A percentile compares a stretch with the other conserved stretches of the same genome.
These are phyloP conservation scores for Coemansia sp. DNA, from an alignment of 192 early-diverging fungal genomes.

Conservation along the genomic window DNA sequence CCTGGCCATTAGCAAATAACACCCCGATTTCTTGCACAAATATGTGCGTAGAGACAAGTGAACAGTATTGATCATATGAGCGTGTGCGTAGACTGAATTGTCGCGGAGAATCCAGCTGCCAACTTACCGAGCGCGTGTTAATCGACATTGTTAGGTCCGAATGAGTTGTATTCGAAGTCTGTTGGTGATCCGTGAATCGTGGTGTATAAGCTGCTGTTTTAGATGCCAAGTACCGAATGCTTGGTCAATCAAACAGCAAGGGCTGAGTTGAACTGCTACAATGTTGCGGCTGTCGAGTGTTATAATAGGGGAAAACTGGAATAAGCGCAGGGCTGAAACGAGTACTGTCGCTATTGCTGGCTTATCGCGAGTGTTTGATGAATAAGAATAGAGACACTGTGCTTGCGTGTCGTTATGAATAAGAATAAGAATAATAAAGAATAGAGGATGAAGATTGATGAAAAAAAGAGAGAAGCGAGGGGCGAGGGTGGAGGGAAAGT, in stretches of 20 bases:
- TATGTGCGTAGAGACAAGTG: neutral
- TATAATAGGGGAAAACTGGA: neutral
- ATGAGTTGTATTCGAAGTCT: neutral
- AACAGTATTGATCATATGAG: neutral
- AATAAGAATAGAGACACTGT: neutral
- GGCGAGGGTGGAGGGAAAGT: neutral
- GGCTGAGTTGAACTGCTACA: neutral
- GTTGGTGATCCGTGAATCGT: neutral
- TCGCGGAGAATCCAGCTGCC: neutral
- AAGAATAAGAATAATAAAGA: neutral
- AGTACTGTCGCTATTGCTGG: neutral
- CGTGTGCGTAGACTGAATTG: neutral
- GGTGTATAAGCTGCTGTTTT: neutral
- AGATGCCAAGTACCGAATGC: neutral
- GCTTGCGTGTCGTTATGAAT: neutral
- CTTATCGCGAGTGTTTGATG: neutral
- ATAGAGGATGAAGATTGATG: neutral
- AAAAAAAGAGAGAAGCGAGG: neutral
- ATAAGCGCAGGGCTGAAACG: neutral
- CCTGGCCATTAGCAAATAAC: neutral
- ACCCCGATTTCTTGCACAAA: neutral
- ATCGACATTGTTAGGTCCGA: constrained; percentile 13
- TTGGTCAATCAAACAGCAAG: neutral
- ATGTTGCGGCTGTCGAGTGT: neutral
- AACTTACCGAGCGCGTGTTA: constrained; percentile 33